Percentiles rank a stretch among this genome's conserved stretches.
These are phyloP conservation scores for Neurospora sp. DNA, from an alignment of 495 filamentous ascomycete species.

Conservation along the genomic window DNA sequence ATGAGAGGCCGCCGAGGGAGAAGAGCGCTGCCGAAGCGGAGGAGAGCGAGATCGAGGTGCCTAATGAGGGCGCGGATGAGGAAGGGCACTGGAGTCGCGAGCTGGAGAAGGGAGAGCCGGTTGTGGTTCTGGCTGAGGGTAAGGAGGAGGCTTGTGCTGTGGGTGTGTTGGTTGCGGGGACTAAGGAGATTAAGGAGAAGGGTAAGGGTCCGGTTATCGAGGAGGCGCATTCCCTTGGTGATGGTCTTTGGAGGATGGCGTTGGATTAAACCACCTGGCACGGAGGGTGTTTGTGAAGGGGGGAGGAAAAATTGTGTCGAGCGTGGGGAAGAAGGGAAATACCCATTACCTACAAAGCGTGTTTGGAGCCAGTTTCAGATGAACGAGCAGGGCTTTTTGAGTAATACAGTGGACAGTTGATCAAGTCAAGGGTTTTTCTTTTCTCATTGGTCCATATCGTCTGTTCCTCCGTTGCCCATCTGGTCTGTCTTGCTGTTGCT, in stretches of 20 bases:
- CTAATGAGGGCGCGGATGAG: conserved; percentile 34
- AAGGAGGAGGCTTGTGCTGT: conserved; percentile 88
- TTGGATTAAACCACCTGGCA: conserved; percentile 43
- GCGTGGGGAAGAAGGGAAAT: neutral
- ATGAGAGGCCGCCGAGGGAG: conserved; percentile 14
- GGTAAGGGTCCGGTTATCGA: conserved; percentile 90
- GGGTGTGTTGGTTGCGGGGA: conserved; percentile 75
- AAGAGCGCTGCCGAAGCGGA: conserved; percentile 12
- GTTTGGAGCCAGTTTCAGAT: neutral
- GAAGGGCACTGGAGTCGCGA: conserved; percentile 45
- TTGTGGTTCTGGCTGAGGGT: conserved; percentile 83
- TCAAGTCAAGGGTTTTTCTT: neutral
- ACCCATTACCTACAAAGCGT: neutral
- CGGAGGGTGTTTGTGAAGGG: neutral
- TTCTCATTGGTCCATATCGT: neutral
- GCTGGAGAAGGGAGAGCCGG: conserved; percentile 66
- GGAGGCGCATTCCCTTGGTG: conserved; percentile 83
- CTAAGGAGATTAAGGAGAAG: conserved; percentile 84
- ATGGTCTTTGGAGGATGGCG: conserved; percentile 80
- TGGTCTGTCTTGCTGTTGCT: neutral
- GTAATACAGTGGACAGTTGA: neutral
- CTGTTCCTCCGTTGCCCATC: neutral
- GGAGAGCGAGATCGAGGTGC: conserved; percentile 29
- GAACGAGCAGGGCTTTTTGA: neutral
- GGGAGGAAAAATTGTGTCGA: neutral